Evolutionary conservation across 768 basidiomycete genomes (phyloP).

Genomic region (Kwoniella sp.): DNA sequence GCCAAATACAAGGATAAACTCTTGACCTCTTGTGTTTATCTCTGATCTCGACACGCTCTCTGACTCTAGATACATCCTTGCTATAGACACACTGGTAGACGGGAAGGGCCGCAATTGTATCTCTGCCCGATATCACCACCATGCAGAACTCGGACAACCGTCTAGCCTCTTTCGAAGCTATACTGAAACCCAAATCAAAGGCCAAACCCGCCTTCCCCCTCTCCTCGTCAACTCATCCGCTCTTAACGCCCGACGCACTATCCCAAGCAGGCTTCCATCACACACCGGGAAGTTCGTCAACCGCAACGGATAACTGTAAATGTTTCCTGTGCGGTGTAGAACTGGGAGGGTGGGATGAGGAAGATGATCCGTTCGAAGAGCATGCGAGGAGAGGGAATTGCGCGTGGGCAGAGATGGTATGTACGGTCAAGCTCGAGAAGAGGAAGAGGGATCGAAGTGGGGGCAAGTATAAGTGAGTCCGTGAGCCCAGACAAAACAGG

Average conservation of each 20-base stretch:
- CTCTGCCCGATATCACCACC: too few relatives aligned
- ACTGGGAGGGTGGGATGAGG: constrained; percentile 78
- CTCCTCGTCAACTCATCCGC: constrained; percentile 60
- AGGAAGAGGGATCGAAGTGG: constrained; percentile 29
- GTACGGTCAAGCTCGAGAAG: constrained; percentile 62
- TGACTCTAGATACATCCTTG: too few relatives aligned
- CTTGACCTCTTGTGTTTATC: too few relatives aligned
- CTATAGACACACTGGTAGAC: too few relatives aligned
- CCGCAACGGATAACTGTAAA: constrained; percentile 68
- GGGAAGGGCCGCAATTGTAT: too few relatives aligned
- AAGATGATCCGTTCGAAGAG: constrained; percentile 82
- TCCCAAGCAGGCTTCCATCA: constrained; percentile 91
- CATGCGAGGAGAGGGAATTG: constrained; percentile 78
- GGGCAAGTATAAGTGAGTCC: constrained; percentile 20
- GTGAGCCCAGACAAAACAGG: background rate
- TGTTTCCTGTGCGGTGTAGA: constrained; percentile 84
- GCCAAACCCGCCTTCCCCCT: constrained; percentile 69
- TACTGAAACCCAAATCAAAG: constrained; percentile 61
- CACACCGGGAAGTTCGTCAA: constrained; percentile 62
- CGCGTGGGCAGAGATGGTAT: constrained; percentile 79
- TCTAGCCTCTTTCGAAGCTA: constrained; percentile 69
- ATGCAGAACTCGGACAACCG: constrained; percentile 61
- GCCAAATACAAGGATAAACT: too few relatives aligned
- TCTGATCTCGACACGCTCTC: too few relatives aligned
- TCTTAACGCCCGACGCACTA: constrained; percentile 71